phyloP scores from a whole-genome alignment of 192 early-diverging fungal genomes.

The Coemansia sp. region DNA sequence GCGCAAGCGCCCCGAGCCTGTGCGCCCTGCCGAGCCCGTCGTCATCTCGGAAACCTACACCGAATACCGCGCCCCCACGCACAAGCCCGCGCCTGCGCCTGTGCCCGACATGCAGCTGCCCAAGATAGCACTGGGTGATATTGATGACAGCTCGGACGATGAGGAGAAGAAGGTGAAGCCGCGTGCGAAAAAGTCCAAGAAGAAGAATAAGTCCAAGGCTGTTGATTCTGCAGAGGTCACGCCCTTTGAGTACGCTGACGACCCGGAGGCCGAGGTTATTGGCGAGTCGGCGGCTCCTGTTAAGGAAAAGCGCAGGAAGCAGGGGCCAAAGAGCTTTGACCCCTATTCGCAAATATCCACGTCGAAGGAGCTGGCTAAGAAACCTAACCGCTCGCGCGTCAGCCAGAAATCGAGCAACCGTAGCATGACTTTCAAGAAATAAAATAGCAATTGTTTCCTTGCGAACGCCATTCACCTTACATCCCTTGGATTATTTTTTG shows the following conservation, averaged over 20 bases:
- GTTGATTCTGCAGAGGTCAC: constrained; percentile 6
- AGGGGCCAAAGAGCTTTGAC: constrained; percentile 16
- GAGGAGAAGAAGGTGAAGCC: neutral
- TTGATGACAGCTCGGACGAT: neutral
- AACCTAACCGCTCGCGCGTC: constrained; percentile 10
- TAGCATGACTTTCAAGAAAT: constrained; percentile 38
- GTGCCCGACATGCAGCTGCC: constrained; percentile 6
- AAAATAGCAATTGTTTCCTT: neutral
- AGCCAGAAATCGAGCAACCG: constrained; percentile 31
- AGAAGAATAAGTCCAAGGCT: neutral
- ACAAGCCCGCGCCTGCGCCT: neutral
- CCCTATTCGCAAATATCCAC: constrained; percentile 31
- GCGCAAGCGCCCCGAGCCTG: neutral
- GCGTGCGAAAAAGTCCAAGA: neutral
- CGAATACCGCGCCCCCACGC: neutral
- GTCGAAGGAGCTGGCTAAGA: constrained; percentile 13
- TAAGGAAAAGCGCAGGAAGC: neutral
- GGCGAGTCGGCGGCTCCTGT: constrained; percentile 1
- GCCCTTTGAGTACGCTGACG: constrained; percentile 20
- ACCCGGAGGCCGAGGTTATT: constrained; percentile 13
- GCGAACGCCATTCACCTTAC: neutral
- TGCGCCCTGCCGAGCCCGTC: constrained; percentile 8
- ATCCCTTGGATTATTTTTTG: neutral
- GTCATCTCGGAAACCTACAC: constrained; percentile 40
- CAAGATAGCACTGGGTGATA: constrained; percentile 19